A percentile compares a stretch with the other conserved stretches of the same genome.
Conservation (phyloP, 129 eudicot species). For the Ambrosia trifida region DNA sequence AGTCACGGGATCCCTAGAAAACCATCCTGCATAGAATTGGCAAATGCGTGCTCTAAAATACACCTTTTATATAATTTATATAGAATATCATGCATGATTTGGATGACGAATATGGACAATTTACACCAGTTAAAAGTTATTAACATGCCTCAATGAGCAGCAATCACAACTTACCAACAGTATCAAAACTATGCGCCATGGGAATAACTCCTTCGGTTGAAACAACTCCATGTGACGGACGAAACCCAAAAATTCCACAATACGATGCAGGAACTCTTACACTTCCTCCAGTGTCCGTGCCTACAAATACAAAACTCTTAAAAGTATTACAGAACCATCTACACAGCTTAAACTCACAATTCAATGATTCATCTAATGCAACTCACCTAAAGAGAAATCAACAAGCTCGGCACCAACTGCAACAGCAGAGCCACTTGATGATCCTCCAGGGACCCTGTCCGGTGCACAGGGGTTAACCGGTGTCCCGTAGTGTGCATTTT, state of each 20-base stretch:
- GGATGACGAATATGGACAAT: background rate
- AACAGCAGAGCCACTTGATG: conserved; percentile 96
- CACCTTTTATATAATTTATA: background rate
- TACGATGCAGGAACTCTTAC: conserved; percentile 92
- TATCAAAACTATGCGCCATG: conserved; percentile 96
- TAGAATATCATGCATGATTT: conserved; percentile 19
- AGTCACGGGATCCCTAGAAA: conserved; percentile 69
- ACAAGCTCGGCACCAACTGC: conserved; percentile 75
- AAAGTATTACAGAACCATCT: conserved; percentile 9
- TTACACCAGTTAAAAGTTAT: background rate
- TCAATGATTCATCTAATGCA: background rate
- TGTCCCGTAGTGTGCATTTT: conserved; percentile 83
- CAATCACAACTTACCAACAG: conserved; percentile 59
- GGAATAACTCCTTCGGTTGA: conserved; percentile 77
- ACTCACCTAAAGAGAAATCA: conserved; percentile 78
- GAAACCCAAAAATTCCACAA: conserved; percentile 90
- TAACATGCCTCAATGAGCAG: conserved; percentile 6
- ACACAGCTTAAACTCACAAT: background rate
- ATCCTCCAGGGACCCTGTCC: conserved; percentile 94
- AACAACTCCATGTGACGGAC: conserved; percentile 87
- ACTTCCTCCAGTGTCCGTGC: conserved; percentile 99
- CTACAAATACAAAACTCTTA: conserved; percentile 32
- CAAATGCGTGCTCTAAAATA: background rate
- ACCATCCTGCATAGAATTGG: conserved; percentile 67
- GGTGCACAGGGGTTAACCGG: conserved; percentile 84